Percentiles rank a stretch among this genome's conserved stretches.
phyloP scores from a whole-genome alignment of 139 green algal species.

The Coelastrella sp. region DNA sequence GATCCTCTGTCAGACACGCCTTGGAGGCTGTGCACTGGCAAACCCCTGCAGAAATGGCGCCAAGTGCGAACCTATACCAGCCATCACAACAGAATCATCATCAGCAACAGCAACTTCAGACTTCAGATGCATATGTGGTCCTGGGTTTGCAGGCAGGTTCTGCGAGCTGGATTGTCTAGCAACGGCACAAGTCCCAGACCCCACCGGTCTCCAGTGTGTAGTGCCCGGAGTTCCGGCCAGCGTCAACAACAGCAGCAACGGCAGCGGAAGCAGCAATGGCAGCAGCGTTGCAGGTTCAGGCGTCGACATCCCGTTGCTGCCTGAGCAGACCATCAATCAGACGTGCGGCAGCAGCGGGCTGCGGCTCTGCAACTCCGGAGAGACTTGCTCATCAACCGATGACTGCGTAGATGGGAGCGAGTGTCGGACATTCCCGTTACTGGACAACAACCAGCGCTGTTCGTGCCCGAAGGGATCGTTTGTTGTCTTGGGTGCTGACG shows the following conservation, averaged over 20 bases:
- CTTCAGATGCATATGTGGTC: conserved; percentile 9
- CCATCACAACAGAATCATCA: too few species aligned
- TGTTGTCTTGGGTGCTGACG: neutral
- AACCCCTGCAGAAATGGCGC: conserved; percentile 6
- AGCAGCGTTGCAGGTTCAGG: neutral
- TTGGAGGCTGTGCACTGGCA: neutral
- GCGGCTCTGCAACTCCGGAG: neutral
- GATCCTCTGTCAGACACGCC: neutral
- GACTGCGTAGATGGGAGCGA: neutral
- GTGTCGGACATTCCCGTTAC: neutral
- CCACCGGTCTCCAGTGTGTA: neutral
- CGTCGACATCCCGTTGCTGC: neutral
- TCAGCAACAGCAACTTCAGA: neutral
- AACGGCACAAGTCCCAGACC: neutral
- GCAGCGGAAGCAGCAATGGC: neutral
- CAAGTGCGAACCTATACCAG: too few species aligned
- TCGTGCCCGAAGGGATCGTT: neutral
- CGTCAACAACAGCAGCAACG: neutral
- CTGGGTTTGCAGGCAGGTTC: conserved; percentile 1
- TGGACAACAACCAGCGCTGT: neutral
- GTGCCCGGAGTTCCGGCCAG: too few species aligned
- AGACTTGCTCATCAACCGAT: neutral
- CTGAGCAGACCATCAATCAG: too few species aligned
- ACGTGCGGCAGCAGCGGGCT: too few species aligned
- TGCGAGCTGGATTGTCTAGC: conserved; percentile 11